These are phyloP conservation scores for Blumeria hordei DNA, from an alignment of 2,329 filamentous ascomycete genomes.

Conservation along the genomic window DNA sequence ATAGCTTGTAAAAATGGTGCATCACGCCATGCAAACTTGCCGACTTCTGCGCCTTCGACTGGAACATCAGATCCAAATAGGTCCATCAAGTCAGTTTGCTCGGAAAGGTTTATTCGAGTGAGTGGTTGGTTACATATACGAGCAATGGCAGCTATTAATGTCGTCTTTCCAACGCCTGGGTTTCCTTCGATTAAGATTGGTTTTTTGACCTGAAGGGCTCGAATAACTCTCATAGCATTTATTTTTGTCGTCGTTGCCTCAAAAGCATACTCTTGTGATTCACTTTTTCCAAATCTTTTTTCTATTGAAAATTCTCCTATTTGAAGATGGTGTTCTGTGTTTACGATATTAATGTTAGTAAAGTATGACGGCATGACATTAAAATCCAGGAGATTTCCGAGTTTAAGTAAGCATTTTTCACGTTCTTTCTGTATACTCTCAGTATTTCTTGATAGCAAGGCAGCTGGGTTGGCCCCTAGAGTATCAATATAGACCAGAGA, in stretches of 20 bases:
- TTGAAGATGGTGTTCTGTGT: constrained; percentile 28
- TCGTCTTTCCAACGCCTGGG: constrained; percentile 96
- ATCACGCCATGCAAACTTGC: constrained; percentile 85
- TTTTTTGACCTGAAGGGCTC: constrained; percentile 70
- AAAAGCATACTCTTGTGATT: constrained; percentile 47
- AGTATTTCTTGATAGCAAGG: constrained; percentile 49
- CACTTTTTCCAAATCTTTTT: constrained; percentile 23
- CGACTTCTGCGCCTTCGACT: constrained; percentile 73
- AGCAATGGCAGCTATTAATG: constrained; percentile 66
- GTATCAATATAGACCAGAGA: constrained; percentile 92
- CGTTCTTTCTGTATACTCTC: constrained; percentile 49
- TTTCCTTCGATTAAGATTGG: constrained; percentile 88
- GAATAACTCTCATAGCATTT: constrained; percentile 76
- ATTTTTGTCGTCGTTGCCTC: constrained; percentile 70
- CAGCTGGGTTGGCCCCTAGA: constrained; percentile 82
- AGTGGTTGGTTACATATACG: constrained; percentile 56
- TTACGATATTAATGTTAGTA: constrained; percentile 30
- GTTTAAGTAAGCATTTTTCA: constrained; percentile 43
- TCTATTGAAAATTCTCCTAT: constrained; percentile 55
- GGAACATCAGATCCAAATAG: constrained; percentile 92
- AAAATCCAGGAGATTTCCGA: constrained; percentile 38
- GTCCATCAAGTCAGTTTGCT: constrained; percentile 95
- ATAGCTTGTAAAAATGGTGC: constrained; percentile 89
- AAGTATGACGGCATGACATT: constrained; percentile 44
- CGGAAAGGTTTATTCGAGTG: constrained; percentile 87